Evolutionary conservation across 106 monocot species (phyloP).

Genomic region (Allium cepa): DNA sequence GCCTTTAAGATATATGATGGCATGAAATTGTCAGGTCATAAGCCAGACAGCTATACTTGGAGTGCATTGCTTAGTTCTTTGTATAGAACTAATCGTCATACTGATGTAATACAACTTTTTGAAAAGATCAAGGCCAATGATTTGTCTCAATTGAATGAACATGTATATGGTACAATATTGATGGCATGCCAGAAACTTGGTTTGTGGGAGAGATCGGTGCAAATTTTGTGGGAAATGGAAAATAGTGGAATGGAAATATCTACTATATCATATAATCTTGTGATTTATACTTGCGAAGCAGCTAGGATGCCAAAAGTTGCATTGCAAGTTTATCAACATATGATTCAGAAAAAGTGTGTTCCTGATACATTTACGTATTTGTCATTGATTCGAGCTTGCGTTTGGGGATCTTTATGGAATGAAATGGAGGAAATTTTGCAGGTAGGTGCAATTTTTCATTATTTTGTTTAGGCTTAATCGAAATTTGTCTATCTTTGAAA

Average conservation of each 20-base stretch:
- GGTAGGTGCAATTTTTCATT: conserved; percentile 26
- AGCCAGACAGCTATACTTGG: conserved; percentile 83
- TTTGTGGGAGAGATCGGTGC: conserved; percentile 75
- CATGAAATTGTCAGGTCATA: conserved; percentile 46
- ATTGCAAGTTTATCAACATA: conserved; percentile 73
- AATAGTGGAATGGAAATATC: conserved; percentile 47
- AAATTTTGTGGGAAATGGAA: conserved; percentile 92
- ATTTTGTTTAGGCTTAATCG: background rate
- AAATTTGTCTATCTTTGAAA: background rate
- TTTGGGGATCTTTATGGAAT: conserved; percentile 90
- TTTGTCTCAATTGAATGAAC: conserved; percentile 25
- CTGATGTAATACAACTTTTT: conserved; percentile 55
- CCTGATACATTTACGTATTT: conserved; percentile 83
- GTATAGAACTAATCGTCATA: conserved; percentile 50
- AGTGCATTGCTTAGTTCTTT: conserved; percentile 70
- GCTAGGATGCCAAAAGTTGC: conserved; percentile 80
- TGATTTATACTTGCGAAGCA: conserved; percentile 65
- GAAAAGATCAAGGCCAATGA: conserved; percentile 35
- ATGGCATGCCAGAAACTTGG: conserved; percentile 77
- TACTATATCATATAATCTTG: conserved; percentile 71
- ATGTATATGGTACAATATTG: conserved; percentile 67
- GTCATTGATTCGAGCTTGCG: conserved; percentile 67
- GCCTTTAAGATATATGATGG: conserved; percentile 64
- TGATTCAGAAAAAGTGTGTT: conserved; percentile 45
- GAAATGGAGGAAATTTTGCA: conserved; percentile 60